These are phyloP conservation scores for Podospora bellae-mahoneyi DNA, from an alignment of 495 filamentous ascomycete species.

Conservation along the genomic window DNA sequence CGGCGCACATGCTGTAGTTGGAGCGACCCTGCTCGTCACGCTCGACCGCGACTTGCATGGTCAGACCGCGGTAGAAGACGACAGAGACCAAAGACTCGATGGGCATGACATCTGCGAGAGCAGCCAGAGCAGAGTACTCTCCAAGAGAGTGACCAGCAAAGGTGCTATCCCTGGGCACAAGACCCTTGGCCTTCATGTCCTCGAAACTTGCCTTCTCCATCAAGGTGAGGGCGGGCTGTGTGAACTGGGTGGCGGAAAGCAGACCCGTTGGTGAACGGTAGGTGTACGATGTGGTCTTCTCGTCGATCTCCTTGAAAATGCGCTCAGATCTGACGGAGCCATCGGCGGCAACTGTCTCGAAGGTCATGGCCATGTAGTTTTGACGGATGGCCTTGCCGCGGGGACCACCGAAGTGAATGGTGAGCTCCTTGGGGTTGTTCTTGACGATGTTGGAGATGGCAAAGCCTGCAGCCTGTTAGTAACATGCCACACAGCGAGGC, in stretches of 20 bases:
- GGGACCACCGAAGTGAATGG: constrained; percentile 95
- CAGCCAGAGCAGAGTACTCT: constrained; percentile 96
- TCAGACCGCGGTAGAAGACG: constrained; percentile 97
- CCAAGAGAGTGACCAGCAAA: constrained; percentile 98
- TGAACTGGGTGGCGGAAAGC: constrained; percentile 97
- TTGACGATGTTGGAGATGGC: constrained; percentile 98
- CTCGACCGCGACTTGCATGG: constrained; percentile 99
- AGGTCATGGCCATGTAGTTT: constrained; percentile 99
- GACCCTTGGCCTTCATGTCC: constrained; percentile 95
- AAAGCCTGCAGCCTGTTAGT: constrained; percentile 62
- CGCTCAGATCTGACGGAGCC: constrained; percentile 94
- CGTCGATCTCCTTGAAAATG: constrained; percentile 96
- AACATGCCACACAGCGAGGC: background rate
- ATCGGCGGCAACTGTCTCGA: constrained; percentile 89
- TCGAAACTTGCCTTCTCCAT: constrained; percentile 99
- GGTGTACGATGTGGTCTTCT: constrained; percentile 89
- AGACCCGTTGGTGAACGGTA: constrained; percentile 94
- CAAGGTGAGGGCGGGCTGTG: constrained; percentile 91
- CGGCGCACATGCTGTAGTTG: constrained; percentile 98
- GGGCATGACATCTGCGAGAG: constrained; percentile 96
- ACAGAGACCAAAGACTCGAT: constrained; percentile 98
- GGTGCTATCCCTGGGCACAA: constrained; percentile 92
- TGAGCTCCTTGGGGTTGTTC: constrained; percentile 99
- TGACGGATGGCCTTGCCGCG: constrained; percentile 94
- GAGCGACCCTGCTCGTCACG: constrained; percentile 88